Base-by-base conservation (phyloP, 768 basidiomycete genomes). In the Pleurotus ostreatus region DNA sequence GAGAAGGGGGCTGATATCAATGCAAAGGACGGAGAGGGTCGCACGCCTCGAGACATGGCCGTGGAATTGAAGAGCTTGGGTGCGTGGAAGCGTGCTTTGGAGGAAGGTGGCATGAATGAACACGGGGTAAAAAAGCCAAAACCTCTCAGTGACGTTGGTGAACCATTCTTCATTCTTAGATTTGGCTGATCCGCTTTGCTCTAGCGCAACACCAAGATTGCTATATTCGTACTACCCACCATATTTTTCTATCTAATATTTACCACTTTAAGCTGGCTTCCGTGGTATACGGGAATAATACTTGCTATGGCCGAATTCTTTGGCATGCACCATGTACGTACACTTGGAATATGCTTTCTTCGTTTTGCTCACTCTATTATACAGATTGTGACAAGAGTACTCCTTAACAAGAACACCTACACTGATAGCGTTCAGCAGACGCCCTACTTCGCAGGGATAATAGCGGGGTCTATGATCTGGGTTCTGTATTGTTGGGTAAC, bases 11-110 rank as follows among this genome's bases (percentile, higher is more conserved):
- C 86, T 1, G 92, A 93, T 65, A 71, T 96, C 18, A 78, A 76
- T 37, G 85, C 86, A 5, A 90, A 89, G 64, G 94, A 97, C 62
- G 82, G 79, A 8, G 85, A 87, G 52, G 90, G 92, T 5, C 84
- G 97, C 65, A 95, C 94, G 1, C 85, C 96, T 47, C 78, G 88
- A 58, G 97, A 98, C 63, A 95, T 99, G 92, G 95, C 97, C 0
- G 79, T 85, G 11, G 94, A 97, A 70, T 76, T 98, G 46, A 97
- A 97, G 72, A 92, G 90, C 60, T 66, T 94, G 22, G 91, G 87
- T 5, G 89, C 96, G 1, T 98, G 89, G 87, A 89, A 87, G 66
- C 82, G 88, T 12, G 96, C 92, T 0, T 69, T 98, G 61, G 87
- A 92, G 64, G 94, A 97, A 64, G 90, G 91, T 13, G 92, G 92